These are phyloP conservation scores for Parmelia sp. DNA, from an alignment of 495 filamentous ascomycete species.

Conservation along the genomic window DNA sequence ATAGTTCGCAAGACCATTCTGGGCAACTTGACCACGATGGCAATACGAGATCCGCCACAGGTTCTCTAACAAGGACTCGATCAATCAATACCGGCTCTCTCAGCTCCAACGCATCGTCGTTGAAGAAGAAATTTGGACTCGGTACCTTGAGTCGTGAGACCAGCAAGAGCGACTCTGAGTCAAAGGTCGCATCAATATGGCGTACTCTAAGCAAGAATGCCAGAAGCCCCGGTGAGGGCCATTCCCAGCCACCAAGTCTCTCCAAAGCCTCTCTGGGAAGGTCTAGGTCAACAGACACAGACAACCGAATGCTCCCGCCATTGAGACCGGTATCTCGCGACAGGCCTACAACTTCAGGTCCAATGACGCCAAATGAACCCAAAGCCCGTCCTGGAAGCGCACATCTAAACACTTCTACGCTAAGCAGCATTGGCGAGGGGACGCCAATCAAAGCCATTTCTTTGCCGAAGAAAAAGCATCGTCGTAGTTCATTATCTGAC, in stretches of 20 bases:
- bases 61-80: conserved; percentile 43
- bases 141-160: conserved; percentile 68
- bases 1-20: conserved; percentile 26
- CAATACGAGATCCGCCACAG: conserved; percentile 26
- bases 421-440: conserved; percentile 42
- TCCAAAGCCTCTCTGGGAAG: conserved; percentile 61
- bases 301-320: conserved; percentile 42
- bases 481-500: conserved; percentile 88
- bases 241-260: conserved; percentile 47
- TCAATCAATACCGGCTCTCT: conserved; percentile 52
- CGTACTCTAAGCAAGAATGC: conserved; percentile 79
- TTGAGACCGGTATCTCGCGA: conserved; percentile 64
- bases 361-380: conserved; percentile 38
- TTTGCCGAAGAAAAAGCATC: conserved; percentile 53
- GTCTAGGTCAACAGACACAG: conserved; percentile 77
- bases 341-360: conserved; percentile 41
- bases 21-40: conserved; percentile 3
- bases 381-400: conserved; percentile 44
- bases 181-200: conserved; percentile 70
- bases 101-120: conserved; percentile 70
- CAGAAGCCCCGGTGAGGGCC: conserved; percentile 48
- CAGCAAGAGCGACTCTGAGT: conserved; percentile 64
- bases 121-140: conserved; percentile 76
- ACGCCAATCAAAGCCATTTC: conserved; percentile 20
- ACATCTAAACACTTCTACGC: conserved; percentile 34